phyloP scores from a whole-genome alignment of 2,329 filamentous ascomycete genomes.

The Sporothrix mexicana region DNA sequence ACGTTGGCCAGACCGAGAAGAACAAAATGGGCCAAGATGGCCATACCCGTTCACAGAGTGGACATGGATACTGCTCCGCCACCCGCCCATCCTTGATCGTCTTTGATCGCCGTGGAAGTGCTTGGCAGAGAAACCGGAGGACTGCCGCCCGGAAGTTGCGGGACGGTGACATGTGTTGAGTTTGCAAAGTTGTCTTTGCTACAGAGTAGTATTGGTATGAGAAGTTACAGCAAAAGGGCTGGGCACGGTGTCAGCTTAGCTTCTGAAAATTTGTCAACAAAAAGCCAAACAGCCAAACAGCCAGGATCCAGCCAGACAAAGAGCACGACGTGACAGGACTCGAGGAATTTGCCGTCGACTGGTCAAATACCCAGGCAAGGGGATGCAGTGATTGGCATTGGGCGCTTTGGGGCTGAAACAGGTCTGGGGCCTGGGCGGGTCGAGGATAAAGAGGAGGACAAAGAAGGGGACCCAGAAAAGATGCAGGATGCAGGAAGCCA shows the following conservation, averaged over 20 bases:
- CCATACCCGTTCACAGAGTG: neutral
- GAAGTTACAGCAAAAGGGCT: neutral
- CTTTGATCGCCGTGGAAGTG: slow-evolving; percentile 27
- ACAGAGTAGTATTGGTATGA: neutral
- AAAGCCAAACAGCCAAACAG: neutral
- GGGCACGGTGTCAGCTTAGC: neutral
- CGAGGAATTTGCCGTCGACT: neutral
- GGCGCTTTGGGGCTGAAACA: slow-evolving; percentile 30
- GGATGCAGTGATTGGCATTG: slow-evolving; percentile 31
- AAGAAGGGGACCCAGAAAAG: neutral
- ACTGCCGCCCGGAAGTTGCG: slow-evolving; percentile 23
- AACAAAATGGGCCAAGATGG: neutral
- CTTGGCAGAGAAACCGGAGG: slow-evolving; percentile 28
- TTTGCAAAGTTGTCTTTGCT: neutral
- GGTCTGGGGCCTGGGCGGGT: slow-evolving; percentile 23
- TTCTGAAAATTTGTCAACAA: neutral
- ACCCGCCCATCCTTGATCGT: slow-evolving; percentile 26
- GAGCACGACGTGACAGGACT: neutral
- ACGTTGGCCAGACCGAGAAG: neutral
- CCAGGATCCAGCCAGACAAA: neutral
- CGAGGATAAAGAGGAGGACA: slow-evolving; percentile 23
- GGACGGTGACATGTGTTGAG: neutral
- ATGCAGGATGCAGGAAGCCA: neutral
- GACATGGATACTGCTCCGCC: slow-evolving; percentile 28
- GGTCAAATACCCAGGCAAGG: slow-evolving; percentile 25